A percentile compares a stretch with the other conserved stretches of the same genome.
These are phyloP conservation scores for Phytophthora foliorum DNA, from an alignment of 352 stramenopile genomes.

Conservation along the genomic window DNA sequence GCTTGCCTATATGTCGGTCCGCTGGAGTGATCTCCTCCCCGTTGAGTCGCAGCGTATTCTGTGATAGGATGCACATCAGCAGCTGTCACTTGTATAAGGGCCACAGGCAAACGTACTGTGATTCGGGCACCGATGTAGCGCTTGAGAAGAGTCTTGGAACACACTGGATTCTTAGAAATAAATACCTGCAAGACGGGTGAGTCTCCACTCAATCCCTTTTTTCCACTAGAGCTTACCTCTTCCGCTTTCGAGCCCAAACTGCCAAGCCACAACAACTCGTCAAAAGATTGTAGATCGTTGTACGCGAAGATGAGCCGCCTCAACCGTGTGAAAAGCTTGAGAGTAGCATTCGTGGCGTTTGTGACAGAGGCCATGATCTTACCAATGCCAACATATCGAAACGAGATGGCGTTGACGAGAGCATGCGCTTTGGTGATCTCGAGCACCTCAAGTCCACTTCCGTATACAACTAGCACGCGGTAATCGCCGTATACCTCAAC, in stretches of 20 bases:
- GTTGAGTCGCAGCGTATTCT: conserved; percentile 76
- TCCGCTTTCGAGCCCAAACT: conserved; percentile 64
- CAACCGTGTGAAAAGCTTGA: conserved; percentile 72
- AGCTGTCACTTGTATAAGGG: background rate
- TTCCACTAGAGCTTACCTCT: conserved; percentile 49
- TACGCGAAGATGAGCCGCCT: conserved; percentile 68
- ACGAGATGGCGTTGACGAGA: conserved; percentile 70
- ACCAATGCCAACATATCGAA: conserved; percentile 65
- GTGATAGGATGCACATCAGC: background rate
- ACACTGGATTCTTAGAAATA: conserved; percentile 71
- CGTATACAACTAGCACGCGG: conserved; percentile 74
- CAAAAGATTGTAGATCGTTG: conserved; percentile 74
- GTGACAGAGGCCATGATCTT: conserved; percentile 48
- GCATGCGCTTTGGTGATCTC: conserved; percentile 63
- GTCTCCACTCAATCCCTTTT: background rate
- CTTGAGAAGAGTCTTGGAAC: conserved; percentile 60
- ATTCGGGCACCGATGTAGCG: conserved; percentile 62
- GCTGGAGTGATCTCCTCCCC: conserved; percentile 62
- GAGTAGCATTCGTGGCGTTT: conserved; percentile 42
- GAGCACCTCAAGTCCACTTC: conserved; percentile 70
- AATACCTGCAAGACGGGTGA: conserved; percentile 49
- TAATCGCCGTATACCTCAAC: conserved; percentile 80
- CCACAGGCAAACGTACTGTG: conserved; percentile 42
- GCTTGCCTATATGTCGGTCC: conserved; percentile 57
- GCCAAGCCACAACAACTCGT: conserved; percentile 71